A percentile compares a stretch with the other conserved stretches of the same genome.
phyloP scores from a whole-genome alignment of 768 basidiomycete species.

The Trametes villosa region DNA sequence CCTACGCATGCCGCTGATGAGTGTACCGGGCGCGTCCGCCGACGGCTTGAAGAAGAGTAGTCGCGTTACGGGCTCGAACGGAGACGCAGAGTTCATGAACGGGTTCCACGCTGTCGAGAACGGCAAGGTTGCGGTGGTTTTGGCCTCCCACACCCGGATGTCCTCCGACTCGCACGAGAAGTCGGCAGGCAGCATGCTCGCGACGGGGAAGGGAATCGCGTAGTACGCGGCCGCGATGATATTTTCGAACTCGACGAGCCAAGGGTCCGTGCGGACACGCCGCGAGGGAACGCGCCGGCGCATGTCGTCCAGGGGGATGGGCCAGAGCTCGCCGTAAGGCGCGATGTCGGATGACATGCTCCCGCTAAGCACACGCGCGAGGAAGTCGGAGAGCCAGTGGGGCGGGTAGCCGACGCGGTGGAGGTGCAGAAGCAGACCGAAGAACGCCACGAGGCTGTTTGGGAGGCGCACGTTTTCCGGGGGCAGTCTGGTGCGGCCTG shows the following conservation, averaged over 20 bases:
- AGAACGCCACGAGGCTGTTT: slow-evolving; percentile 41
- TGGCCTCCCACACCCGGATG: slow-evolving; percentile 15
- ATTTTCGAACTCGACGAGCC: slow-evolving; percentile 31
- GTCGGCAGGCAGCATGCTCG: slow-evolving; percentile 9
- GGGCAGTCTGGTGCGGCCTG: slow-evolving; percentile 29
- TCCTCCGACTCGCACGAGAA: slow-evolving; percentile 23
- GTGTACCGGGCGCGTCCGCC: neutral
- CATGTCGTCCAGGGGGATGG: slow-evolving; percentile 30
- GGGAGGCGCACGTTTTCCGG: slow-evolving; percentile 33
- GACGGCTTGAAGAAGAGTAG: slow-evolving; percentile 16
- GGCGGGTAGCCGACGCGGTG: slow-evolving; percentile 40
- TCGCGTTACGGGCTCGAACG: slow-evolving; percentile 9
- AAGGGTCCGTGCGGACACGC: slow-evolving; percentile 28
- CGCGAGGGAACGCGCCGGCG: slow-evolving; percentile 21
- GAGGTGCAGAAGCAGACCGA: slow-evolving; percentile 38
- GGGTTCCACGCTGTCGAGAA: neutral
- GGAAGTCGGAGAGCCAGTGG: slow-evolving; percentile 43
- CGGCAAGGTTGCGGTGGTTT: neutral
- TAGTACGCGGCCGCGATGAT: slow-evolving; percentile 27
- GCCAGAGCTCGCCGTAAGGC: slow-evolving; percentile 33
- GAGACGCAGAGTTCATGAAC: neutral
- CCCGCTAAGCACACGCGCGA: slow-evolving; percentile 33
- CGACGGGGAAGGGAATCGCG: slow-evolving; percentile 27
- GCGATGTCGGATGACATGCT: slow-evolving; percentile 32
- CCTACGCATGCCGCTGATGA: neutral